These are phyloP conservation scores for Trametes elegans DNA, from an alignment of 768 basidiomycete genomes.

Conservation along the genomic window DNA sequence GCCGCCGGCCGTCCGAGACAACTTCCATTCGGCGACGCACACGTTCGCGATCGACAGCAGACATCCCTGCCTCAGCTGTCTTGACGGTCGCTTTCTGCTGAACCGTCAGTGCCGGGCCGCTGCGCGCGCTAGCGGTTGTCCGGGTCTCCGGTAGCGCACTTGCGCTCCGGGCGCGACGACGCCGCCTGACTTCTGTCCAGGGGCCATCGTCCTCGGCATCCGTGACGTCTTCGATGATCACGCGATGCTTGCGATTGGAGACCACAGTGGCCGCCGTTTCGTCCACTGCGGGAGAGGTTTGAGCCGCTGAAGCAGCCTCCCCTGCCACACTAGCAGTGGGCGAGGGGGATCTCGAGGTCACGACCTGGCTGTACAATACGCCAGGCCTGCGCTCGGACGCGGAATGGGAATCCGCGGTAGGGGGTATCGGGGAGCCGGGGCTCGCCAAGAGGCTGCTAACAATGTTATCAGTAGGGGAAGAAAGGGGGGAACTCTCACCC, in stretches of 20 bases:
- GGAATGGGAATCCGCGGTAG: neutral
- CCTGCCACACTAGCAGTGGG: neutral
- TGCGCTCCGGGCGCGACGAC: neutral
- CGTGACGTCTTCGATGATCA: conserved; percentile 6
- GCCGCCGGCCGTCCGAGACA: neutral
- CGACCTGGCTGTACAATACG: conserved; percentile 10
- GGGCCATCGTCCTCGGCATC: conserved; percentile 5
- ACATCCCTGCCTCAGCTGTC: neutral
- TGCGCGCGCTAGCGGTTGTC: neutral
- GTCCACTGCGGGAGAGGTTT: neutral
- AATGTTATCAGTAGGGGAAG: neutral
- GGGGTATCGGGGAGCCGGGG: neutral
- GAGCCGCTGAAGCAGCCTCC: neutral
- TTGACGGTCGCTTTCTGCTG: neutral
- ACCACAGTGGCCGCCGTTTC: neutral
- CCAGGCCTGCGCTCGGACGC: conserved; percentile 2
- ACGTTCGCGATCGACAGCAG: neutral
- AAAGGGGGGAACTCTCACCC: no score
- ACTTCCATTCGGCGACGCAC: neutral
- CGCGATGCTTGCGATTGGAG: neutral
- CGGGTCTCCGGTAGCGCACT: neutral
- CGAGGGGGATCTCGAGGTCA: conserved; percentile 6
- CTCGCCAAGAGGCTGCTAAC: conserved; percentile 3
- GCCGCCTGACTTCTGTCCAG: neutral
- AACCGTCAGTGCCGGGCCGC: no score